Conservation (phyloP, 768 basidiomycete species). For the Pisolithus marmoratus region DNA sequence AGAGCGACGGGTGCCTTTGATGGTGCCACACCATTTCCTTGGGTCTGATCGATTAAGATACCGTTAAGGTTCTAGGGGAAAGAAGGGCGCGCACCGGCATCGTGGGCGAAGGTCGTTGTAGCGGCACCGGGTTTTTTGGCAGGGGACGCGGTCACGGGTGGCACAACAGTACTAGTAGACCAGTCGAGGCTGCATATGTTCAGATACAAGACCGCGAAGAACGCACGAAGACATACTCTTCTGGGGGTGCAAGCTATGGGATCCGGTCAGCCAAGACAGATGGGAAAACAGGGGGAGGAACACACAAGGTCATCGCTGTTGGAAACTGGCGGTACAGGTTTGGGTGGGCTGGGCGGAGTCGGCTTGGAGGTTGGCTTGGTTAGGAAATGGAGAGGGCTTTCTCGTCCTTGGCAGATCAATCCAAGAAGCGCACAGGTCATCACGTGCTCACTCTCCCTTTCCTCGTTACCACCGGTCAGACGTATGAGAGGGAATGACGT, state of each 20-base stretch:
- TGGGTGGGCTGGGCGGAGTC: neutral
- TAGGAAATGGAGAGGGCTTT: no score
- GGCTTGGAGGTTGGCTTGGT: constrained; percentile 5
- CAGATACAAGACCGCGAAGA: constrained; percentile 1
- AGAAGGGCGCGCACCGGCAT: neutral
- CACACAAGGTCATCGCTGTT: constrained; percentile 26
- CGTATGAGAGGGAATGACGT: no score
- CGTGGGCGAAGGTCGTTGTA: constrained; percentile 3
- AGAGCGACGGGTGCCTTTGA: constrained; percentile 1
- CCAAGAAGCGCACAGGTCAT: no score
- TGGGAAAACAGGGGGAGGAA: neutral
- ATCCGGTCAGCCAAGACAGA: constrained; percentile 1
- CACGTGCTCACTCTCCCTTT: no score
- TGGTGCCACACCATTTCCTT: neutral
- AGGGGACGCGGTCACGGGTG: constrained; percentile 8
- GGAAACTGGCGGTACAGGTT: neutral
- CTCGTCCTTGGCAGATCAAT: no score
- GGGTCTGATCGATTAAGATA: neutral
- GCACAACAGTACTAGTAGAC: constrained; percentile 17
- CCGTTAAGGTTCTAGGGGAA: neutral
- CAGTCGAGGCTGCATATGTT: constrained; percentile 36
- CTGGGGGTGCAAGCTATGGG: constrained; percentile 26
- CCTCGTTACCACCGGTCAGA: no score
- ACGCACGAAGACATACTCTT: constrained; percentile 19
- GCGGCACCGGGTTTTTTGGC: neutral